A percentile compares a stretch with the other conserved stretches of the same genome.
These are phyloP conservation scores for Evansstolkia leycettana DNA, from an alignment of 495 filamentous ascomycete genomes.

Conservation along the genomic window DNA sequence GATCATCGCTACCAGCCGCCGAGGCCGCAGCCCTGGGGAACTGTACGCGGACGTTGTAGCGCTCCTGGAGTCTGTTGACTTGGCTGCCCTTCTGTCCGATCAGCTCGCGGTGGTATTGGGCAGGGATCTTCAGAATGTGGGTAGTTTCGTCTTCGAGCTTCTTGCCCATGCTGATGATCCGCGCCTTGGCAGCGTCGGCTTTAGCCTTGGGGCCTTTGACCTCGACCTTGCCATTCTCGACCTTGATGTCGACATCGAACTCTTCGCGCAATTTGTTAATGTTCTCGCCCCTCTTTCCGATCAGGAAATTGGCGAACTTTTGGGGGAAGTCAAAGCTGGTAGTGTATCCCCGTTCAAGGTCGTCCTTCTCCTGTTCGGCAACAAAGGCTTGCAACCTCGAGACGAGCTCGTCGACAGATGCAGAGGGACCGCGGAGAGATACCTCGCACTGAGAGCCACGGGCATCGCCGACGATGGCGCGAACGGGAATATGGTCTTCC, in stretches of 20 bases:
- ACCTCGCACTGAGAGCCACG: slow-evolving; percentile 38
- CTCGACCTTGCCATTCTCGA: slow-evolving; percentile 59
- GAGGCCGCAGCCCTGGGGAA: slow-evolving; percentile 63
- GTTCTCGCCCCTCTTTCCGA: slow-evolving; percentile 84
- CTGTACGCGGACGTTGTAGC: slow-evolving; percentile 86
- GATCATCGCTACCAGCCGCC: slow-evolving; percentile 46
- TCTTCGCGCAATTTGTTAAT: slow-evolving; percentile 92
- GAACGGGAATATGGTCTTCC: slow-evolving; percentile 57
- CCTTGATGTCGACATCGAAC: slow-evolving; percentile 93
- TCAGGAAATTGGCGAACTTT: slow-evolving; percentile 85
- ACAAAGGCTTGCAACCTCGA: slow-evolving; percentile 65
- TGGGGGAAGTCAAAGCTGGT: slow-evolving; percentile 84
- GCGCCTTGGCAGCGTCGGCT: slow-evolving; percentile 67
- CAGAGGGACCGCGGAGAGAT: slow-evolving; percentile 62
- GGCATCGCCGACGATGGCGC: slow-evolving; percentile 42
- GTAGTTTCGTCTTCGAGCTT: slow-evolving; percentile 80
- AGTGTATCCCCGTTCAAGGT: slow-evolving; percentile 77
- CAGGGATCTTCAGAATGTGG: slow-evolving; percentile 73
- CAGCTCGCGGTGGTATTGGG: slow-evolving; percentile 71
- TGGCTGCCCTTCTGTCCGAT: slow-evolving; percentile 54
- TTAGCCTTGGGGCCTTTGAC: slow-evolving; percentile 65
- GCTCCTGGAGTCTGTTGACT: slow-evolving; percentile 60
- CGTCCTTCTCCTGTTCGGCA: slow-evolving; percentile 71
- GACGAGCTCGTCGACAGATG: slow-evolving; percentile 54
- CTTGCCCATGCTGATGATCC: slow-evolving; percentile 63